Evolutionary conservation across 169 alveolate species (phyloP), one percentile per base, ranked within the genome.

Genomic region (Plasmodium gaboni): DNA sequence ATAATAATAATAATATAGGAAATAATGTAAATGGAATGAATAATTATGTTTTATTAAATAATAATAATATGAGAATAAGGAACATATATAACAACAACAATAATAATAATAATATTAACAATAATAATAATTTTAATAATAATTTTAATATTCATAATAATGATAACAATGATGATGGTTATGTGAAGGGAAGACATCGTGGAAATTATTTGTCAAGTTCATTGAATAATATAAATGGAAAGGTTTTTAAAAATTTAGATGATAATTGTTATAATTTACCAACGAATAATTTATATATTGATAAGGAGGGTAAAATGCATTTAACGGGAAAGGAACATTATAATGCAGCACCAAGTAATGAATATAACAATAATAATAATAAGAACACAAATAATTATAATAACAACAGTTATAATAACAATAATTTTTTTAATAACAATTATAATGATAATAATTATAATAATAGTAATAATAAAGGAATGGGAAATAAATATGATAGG

Each of bases 241-340:
- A 72, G 32, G 28, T 51, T 61, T 68, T 80, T 80, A 80, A 80
- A 80, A 42, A 80, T 68, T 19, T 68, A 13, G 90, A 80, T 26
- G 70, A 80, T 22, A 80, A 28, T 38, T 68, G 53, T 42, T 80
- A 80, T 48, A 69, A 80, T 15, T 24, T 80, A 17, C 83, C 72
- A 13, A 32, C 22, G 1, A 80, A 80, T 68, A 80, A 80, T 48
- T 19, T 80, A 32, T 80, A 67, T 26, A 80, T 80, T 13, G 90
- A 80, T 24, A 67, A 38, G 1, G 90, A 80, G 38, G 90, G 90
- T 1, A 80, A 80, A 48, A 80, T 80, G 83, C 90, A 80, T 24
- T 50, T 80, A 68, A 80, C 90, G 0, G 90, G 38, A 17, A 70
- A 80, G 10, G 90, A 80, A 4, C 32, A 19, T n/a, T 19, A 55